Evolutionary conservation across 192 early-diverging fungal species (phyloP).

Genomic region (Backusella morwellensis): DNA sequence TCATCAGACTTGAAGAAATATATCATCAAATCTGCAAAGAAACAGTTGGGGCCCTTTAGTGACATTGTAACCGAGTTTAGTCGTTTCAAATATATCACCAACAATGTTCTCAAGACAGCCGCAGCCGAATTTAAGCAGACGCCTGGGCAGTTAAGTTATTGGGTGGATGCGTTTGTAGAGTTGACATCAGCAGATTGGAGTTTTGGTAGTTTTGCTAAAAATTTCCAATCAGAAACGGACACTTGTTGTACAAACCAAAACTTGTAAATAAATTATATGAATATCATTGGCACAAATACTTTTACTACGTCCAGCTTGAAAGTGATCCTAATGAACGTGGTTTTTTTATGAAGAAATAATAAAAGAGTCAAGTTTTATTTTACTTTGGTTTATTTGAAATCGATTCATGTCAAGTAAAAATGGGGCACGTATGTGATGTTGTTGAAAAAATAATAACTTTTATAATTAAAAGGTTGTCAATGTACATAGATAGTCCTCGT

Average conservation of each 20-base stretch:
- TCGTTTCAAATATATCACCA: neutral
- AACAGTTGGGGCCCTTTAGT: neutral
- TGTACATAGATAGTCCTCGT: neutral
- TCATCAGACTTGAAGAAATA: neutral
- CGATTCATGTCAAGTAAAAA: too few relatives aligned
- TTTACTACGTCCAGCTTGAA: neutral
- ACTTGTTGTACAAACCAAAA: neutral
- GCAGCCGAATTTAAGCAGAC: neutral
- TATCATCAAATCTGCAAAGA: neutral
- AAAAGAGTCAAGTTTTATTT: neutral
- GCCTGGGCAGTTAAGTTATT: neutral
- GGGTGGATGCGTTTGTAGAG: neutral
- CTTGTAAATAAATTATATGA: neutral
- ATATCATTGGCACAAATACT: neutral
- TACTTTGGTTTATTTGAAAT: too few relatives aligned
- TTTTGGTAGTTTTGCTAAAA: neutral
- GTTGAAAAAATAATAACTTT: too few relatives aligned
- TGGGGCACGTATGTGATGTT: too few relatives aligned
- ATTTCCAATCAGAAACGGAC: neutral
- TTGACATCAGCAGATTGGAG: slow-evolving; percentile 1
- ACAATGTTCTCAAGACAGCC: neutral
- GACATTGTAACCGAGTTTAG: neutral
- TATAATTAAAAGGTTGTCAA: neutral
- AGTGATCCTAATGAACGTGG: neutral
- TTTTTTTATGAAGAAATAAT: neutral